Evolutionary conservation across 768 basidiomycete genomes (phyloP).

Genomic region (Naematelia encephala): DNA sequence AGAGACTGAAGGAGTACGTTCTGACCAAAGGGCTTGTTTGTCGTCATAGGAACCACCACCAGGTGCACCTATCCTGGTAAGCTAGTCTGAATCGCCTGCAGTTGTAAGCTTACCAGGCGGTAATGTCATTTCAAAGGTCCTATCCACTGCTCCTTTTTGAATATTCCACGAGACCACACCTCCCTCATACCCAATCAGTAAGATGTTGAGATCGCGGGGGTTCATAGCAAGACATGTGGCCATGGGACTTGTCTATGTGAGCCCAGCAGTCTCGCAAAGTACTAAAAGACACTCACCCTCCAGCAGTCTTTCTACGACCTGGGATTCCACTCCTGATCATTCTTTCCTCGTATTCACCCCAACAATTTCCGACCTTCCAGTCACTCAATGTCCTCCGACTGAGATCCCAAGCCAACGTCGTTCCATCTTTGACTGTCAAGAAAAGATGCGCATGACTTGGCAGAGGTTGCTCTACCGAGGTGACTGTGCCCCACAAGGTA

Average conservation of each 20-base stretch:
- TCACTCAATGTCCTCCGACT: slow-evolving; percentile 64
- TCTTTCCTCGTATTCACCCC: slow-evolving; percentile 67
- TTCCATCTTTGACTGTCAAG: slow-evolving; percentile 58
- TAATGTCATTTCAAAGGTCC: slow-evolving; percentile 66
- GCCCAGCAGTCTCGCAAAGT: neutral
- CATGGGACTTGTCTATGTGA: slow-evolving; percentile 52
- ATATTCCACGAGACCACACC: slow-evolving; percentile 54
- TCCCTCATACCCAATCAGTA: slow-evolving; percentile 70
- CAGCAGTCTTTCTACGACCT: slow-evolving; percentile 35
- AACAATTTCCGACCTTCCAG: slow-evolving; percentile 70
- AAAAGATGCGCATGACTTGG: slow-evolving; percentile 54
- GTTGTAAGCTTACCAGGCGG: slow-evolving; percentile 68
- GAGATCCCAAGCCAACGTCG: slow-evolving; percentile 74
- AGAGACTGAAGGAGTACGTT: slow-evolving; percentile 68
- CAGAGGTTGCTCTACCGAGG: slow-evolving; percentile 39
- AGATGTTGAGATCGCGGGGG: slow-evolving; percentile 67
- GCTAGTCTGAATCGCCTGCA: slow-evolving; percentile 66
- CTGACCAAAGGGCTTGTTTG: slow-evolving; percentile 63
- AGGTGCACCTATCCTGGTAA: slow-evolving; percentile 35
- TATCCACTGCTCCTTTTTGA: slow-evolving; percentile 49
- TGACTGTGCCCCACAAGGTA: slow-evolving; percentile 37
- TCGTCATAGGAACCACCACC: neutral
- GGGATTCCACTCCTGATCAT: slow-evolving; percentile 54
- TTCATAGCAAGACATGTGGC: slow-evolving; percentile 65
- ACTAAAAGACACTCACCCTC: slow-evolving; percentile 36